phyloP scores from a whole-genome alignment of 345 rosid species.

The Ceriops tagal region DNA sequence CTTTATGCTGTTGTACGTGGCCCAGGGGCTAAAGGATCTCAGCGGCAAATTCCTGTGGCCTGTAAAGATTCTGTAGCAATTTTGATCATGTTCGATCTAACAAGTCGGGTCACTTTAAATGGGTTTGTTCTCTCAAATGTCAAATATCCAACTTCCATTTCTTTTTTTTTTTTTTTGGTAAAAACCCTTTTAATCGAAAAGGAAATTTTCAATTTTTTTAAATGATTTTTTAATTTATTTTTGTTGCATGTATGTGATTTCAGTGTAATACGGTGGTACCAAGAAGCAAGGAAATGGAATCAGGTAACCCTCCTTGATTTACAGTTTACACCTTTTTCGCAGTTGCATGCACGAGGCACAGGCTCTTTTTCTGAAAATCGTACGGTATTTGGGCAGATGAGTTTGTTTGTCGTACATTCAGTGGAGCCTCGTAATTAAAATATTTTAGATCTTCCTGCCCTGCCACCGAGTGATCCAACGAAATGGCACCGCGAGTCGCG shows the following conservation, averaged over 20 bases:
- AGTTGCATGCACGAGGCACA: neutral
- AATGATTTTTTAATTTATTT: neutral
- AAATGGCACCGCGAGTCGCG: no score
- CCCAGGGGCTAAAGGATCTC: constrained; percentile 50
- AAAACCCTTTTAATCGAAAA: no score
- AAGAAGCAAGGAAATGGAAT: constrained; percentile 69
- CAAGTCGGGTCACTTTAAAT: constrained; percentile 75
- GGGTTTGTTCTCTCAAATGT: constrained; percentile 30
- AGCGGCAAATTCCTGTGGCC: constrained; percentile 51
- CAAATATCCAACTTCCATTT: neutral
- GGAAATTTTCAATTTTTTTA: neutral
- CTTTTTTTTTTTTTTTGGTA: neutral
- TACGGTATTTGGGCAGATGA: neutral
- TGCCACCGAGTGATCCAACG: no score
- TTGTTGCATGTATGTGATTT: constrained; percentile 11
- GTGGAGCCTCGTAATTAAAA: no score
- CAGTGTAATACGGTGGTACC: constrained; percentile 78
- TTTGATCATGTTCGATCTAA: constrained; percentile 80
- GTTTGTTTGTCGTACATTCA: no score
- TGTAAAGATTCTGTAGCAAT: constrained; percentile 87
- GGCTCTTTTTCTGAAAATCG: neutral
- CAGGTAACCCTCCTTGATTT: constrained; percentile 37
- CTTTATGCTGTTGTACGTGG: neutral
- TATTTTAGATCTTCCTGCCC: no score
- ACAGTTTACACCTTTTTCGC: no score